Percentiles rank a stretch among this genome's conserved stretches.
Conservation (phyloP, 176 grass and related monocot species). For the Oryza australiensis region DNA sequence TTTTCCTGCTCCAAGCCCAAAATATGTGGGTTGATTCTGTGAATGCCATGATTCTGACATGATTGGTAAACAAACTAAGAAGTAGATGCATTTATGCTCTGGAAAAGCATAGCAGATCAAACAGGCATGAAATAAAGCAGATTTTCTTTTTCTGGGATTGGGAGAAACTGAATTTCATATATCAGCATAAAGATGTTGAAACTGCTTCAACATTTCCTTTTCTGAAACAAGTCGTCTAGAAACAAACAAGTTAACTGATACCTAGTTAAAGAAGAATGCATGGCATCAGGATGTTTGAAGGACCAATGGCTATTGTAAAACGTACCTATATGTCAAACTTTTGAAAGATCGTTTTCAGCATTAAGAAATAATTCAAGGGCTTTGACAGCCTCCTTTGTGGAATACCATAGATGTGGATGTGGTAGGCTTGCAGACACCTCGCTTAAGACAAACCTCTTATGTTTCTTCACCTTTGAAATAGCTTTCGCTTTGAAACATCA, state of each 20-base stretch:
- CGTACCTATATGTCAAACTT: conserved; percentile 77
- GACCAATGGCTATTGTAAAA: not conserved
- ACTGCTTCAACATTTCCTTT: not conserved
- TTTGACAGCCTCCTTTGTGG: conserved; percentile 66
- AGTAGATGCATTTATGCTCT: not conserved
- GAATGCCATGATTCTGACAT: not conserved
- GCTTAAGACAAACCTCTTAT: conserved; percentile 58
- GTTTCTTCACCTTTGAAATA: conserved; percentile 39
- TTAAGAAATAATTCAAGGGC: conserved; percentile 79
- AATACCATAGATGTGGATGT: conserved; percentile 92
- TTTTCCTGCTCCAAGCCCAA: not conserved
- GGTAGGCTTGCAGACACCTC: conserved; percentile 50
- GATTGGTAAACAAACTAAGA: conserved; percentile 12
- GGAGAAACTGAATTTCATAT: not conserved
- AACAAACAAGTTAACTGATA: not conserved
- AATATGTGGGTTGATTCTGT: not conserved
- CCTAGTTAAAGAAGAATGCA: not conserved
- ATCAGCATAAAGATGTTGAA: not conserved
- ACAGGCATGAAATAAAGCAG: not conserved
- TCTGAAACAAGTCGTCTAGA: not conserved
- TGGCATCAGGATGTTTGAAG: conserved; percentile 12
- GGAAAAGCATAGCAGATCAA: not conserved
- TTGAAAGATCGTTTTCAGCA: conserved; percentile 56
- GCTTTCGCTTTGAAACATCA: conserved; percentile 46
- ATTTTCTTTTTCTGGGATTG: not conserved